Evolutionary conservation across 495 filamentous ascomycete species (phyloP).

Genomic region (Penicillium angulare): DNA sequence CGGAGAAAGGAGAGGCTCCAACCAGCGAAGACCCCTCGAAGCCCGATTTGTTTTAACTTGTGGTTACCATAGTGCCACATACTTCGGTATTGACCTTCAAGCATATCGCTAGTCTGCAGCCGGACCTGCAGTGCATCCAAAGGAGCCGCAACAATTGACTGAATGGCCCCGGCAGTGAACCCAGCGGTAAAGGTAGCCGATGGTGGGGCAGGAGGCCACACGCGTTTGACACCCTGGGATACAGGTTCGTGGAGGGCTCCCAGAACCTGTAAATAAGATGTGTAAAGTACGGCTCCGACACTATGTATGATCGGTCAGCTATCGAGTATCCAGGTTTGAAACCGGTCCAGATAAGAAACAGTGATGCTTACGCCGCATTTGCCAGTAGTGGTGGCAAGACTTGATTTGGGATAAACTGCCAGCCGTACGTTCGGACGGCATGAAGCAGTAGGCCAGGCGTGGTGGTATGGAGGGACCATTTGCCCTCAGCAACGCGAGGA

Average conservation of each 20-base stretch:
- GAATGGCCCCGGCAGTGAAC: conserved; percentile 71
- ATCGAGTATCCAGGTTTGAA: neutral
- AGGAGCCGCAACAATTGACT: conserved; percentile 79
- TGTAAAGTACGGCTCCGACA: conserved; percentile 83
- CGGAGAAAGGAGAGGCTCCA: conserved; percentile 76
- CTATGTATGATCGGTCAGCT: conserved; percentile 27
- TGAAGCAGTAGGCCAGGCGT: conserved; percentile 78
- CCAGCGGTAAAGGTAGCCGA: conserved; percentile 71
- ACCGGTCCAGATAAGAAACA: neutral
- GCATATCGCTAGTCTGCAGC: conserved; percentile 67
- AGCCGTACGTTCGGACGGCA: conserved; percentile 76
- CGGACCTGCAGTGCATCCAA: conserved; percentile 86
- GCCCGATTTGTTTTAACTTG: conserved; percentile 76
- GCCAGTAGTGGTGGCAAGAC: conserved; percentile 82
- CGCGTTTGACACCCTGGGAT: conserved; percentile 61
- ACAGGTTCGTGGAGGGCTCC: conserved; percentile 70
- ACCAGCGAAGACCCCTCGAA: conserved; percentile 79
- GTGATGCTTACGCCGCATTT: conserved; percentile 59
- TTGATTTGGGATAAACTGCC: conserved; percentile 85
- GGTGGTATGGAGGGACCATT: conserved; percentile 69
- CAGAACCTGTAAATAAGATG: conserved; percentile 79
- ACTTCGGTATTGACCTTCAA: conserved; percentile 65
- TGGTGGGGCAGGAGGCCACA: conserved; percentile 71
- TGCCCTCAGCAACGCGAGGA: conserved; percentile 52
- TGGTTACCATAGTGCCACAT: conserved; percentile 79